Percentiles rank a stretch among this genome's conserved stretches.
phyloP scores from a whole-genome alignment of 805 yeast species.

The Zygosaccharomyces gambellarensis region DNA sequence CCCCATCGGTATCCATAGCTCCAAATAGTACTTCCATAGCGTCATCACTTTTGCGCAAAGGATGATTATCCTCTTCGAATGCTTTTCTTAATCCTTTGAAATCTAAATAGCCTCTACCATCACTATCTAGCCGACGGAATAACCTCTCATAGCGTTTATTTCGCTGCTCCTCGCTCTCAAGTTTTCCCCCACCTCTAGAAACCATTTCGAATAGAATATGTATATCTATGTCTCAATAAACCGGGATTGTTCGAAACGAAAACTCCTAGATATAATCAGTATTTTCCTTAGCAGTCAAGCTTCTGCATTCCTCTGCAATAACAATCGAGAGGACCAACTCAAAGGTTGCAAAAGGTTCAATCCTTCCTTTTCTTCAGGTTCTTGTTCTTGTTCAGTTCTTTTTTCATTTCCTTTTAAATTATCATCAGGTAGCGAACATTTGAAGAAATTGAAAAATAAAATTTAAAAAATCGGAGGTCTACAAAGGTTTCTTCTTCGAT shows the following conservation, averaged over 20 bases:
- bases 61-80: slow-evolving; percentile 50
- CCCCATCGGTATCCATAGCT: slow-evolving; percentile 55
- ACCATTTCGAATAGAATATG: slow-evolving; percentile 6
- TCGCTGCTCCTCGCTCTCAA: slow-evolving; percentile 27
- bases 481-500: neutral
- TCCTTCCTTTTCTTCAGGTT: neutral
- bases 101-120: slow-evolving; percentile 37
- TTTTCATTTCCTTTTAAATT: neutral
- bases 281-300: neutral
- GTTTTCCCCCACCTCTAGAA: slow-evolving; percentile 6
- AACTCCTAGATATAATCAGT: neutral
- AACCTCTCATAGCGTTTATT: slow-evolving; percentile 38
- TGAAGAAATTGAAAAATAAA: too few relatives aligned
- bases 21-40: slow-evolving; percentile 54
- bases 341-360: neutral
- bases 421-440: neutral
- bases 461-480: neutral
- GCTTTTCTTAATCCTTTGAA: slow-evolving; percentile 37
- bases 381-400: neutral
- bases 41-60: slow-evolving; percentile 54
- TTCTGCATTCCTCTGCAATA: neutral
- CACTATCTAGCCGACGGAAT: slow-evolving; percentile 42
- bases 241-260: neutral
- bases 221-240: neutral
- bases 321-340: too few relatives aligned